A percentile compares a stretch with the other conserved stretches of the same genome.
phyloP scores from a whole-genome alignment of 257 asterid genomes.

The Thymus quinquecostatus region DNA sequence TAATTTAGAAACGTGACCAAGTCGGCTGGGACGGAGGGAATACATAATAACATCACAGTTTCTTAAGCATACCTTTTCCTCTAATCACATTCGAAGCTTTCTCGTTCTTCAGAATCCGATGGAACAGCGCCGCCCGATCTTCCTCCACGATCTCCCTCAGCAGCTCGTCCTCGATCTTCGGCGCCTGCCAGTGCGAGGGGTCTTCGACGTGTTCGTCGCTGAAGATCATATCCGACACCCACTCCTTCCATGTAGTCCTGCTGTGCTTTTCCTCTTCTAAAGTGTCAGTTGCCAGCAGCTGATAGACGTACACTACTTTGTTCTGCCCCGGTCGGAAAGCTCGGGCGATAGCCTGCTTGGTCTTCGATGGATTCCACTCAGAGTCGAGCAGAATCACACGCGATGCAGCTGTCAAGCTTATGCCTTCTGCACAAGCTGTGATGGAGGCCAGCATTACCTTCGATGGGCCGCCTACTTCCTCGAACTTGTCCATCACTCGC shows the following conservation, averaged over 20 bases:
- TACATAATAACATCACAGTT: slow-evolving; percentile 23
- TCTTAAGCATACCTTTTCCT: slow-evolving; percentile 61
- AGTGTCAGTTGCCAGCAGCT: slow-evolving; percentile 84
- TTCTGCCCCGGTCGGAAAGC: slow-evolving; percentile 98
- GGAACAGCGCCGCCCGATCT: slow-evolving; percentile 86
- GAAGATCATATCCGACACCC: slow-evolving; percentile 98
- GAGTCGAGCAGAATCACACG: slow-evolving; percentile 89
- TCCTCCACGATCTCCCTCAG: slow-evolving; percentile 95
- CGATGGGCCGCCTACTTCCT: slow-evolving; percentile 88
- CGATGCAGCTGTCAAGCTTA: slow-evolving; percentile 91
- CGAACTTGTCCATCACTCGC: slow-evolving; percentile 87
- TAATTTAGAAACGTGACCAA: no score
- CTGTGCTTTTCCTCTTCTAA: slow-evolving; percentile 90
- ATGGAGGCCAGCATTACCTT: slow-evolving; percentile 94
- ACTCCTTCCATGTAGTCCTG: slow-evolving; percentile 96
- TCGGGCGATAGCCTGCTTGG: slow-evolving; percentile 94
- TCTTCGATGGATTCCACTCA: slow-evolving; percentile 98
- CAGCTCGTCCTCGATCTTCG: slow-evolving; percentile 83
- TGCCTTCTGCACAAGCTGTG: slow-evolving; percentile 96
- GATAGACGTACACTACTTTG: slow-evolving; percentile 91
- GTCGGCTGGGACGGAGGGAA: no score
- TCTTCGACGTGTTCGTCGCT: slow-evolving; percentile 90
- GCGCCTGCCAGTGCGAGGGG: slow-evolving; percentile 98
- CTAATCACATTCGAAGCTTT: slow-evolving; percentile 87
- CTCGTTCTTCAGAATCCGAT: slow-evolving; percentile 90